Base-by-base conservation (phyloP, 2,329 filamentous ascomycete genomes). In the Allantophomopsis lycopodina region DNA sequence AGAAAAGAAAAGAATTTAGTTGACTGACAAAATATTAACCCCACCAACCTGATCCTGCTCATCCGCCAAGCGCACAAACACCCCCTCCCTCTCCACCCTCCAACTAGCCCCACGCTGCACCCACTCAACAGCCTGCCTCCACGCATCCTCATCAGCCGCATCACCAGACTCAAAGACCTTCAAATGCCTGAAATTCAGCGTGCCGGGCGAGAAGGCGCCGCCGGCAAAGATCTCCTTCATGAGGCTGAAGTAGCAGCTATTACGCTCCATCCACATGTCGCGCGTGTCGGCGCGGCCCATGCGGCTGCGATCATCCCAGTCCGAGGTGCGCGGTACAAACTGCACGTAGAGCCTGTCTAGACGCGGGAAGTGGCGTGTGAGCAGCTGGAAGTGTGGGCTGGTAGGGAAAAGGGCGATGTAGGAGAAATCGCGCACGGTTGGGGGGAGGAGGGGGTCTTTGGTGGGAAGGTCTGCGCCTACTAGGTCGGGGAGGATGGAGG, bases 351-450 rank as follows among this genome's bases (percentile, higher is more conserved):
- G 56, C 11, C 60, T 60, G 33, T 69, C 62, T 3, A 82, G 48
- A 10, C 57, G 63, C 1, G 66, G 67, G 44, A 78, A 64, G 42
- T 62, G 48, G 2, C 58, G 53, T 2, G 73, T 54, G 1, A 73
- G 58, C 35, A 58, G 60, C 32, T 67, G 58, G 37, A 82, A 65
- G 51, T 84, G 79, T 5, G 68, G 67, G 36, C 68, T 65, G 30
- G 78, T 73, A 0, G 81, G 80, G 48, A 84, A 85, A 7, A 83
- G 70, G 31, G 73, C 76, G 3, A 78, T 66, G 52, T 83, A 83
- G 40, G 61, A 63, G 36, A 81, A 56, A 15, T 65, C 60, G 12
- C 60, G 59, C 35, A 79, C 54, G 5, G 62, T 62, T 7, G 54
- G 44, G 1, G 61, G 59, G 7, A 72, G 48, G 12, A 61, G 52